Evolutionary conservation across 179 eudicot species (phyloP), one percentile per base, ranked within the genome.

Genomic region (Silene coronaria): DNA sequence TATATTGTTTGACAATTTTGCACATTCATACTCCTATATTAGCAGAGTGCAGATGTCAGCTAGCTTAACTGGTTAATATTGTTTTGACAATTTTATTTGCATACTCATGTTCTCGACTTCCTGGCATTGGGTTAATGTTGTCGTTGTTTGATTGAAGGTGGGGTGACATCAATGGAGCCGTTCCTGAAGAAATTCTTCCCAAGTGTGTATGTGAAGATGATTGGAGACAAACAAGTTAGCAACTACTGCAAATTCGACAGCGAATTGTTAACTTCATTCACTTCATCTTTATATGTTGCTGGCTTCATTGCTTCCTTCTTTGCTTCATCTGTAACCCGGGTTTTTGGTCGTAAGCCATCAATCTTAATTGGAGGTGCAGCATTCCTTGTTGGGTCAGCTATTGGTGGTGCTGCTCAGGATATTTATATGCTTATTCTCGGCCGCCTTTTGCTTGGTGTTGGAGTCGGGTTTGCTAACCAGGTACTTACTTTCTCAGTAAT

Each of bases 151-250:
- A 16, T 48, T 75, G 71, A 42, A 82, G 84, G 84, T 75, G 84
- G 84, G 32, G 84, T 82, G 28, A 78, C 84, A 71, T 82, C 84
- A 71, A 82, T 82, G 82, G 82, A 71, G 71, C 77, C 84, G 28
- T 82, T 82, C 66, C 71, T 82, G 36, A 67, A 16, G 53, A 75
- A 48, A 75, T 82, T 78, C 71, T 82, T 78, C 77, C 82, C 77
- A 8, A 78, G 48, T 8, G 82, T 82, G 55, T 82, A 82, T 53
- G 13, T 6, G 12, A 75, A 75, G 65, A 82, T 82, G 84, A 71
- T 30, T 57, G 75, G 67, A 48, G 84, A 78, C 71, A 71, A 19
- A n/a, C 48, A 75, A 71, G 28, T 78, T 12, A 82, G 82, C 77
- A 82, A 82, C 75, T 82, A 82, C 23, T 82, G 84, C 77, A 78